These are phyloP conservation scores for Tarenaya hassleriana DNA, from an alignment of 345 rosid genomes.

Conservation along the genomic window DNA sequence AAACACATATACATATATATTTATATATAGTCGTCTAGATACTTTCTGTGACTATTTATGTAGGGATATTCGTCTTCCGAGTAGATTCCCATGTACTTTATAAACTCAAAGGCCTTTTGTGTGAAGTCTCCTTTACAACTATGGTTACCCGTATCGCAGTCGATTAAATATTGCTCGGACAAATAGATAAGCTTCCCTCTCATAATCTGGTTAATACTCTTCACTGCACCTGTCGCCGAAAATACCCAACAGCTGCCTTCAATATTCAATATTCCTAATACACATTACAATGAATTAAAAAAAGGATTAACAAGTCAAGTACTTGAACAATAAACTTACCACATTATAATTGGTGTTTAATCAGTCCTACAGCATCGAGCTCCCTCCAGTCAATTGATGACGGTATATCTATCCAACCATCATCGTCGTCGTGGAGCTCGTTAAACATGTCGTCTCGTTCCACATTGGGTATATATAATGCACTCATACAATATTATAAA, in stretches of 20 bases:
- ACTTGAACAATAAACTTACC: too few relatives aligned
- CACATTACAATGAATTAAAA: too few relatives aligned
- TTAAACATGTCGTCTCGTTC: too few relatives aligned
- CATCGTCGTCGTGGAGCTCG: too few relatives aligned
- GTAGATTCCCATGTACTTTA: constrained; percentile 44
- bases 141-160: constrained; percentile 39
- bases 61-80: constrained; percentile 54
- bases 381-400: too few relatives aligned
- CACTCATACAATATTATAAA: too few relatives aligned
- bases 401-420: too few relatives aligned
- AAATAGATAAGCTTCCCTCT: constrained; percentile 51
- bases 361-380: too few relatives aligned
- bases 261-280: background rate
- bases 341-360: too few relatives aligned
- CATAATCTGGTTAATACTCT: constrained; percentile 63
- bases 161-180: constrained; percentile 72
- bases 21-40: constrained; percentile 25
- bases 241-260: constrained; percentile 94
- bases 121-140: constrained; percentile 67
- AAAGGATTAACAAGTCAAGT: too few relatives aligned
- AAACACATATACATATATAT: background rate
- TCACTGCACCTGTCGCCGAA: constrained; percentile 70
- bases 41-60: constrained; percentile 25
- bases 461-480: too few relatives aligned
- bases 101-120: constrained; percentile 51